phyloP scores from a whole-genome alignment of 2,329 filamentous ascomycete genomes.

The Amauroascus verrucosus region DNA sequence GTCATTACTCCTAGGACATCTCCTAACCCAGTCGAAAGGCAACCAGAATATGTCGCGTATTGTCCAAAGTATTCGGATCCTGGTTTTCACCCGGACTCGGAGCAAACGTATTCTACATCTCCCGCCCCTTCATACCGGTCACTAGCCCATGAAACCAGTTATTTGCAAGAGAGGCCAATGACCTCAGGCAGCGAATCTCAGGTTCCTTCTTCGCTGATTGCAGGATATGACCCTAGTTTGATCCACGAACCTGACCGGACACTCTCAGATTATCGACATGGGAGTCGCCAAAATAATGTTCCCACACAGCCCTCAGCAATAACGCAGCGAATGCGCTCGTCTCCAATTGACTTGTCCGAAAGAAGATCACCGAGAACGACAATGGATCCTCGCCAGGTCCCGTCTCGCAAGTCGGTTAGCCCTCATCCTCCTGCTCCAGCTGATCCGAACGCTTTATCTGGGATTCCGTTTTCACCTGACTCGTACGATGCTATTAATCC shows the following conservation, averaged over 20 bases:
- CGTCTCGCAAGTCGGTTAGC: slow-evolving; percentile 50
- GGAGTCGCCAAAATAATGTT: slow-evolving; percentile 21
- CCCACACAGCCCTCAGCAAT: slow-evolving; percentile 23
- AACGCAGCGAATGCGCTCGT: slow-evolving; percentile 24
- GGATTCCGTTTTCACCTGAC: slow-evolving; percentile 51
- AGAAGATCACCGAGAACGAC: slow-evolving; percentile 22
- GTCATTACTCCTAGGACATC: slow-evolving; percentile 17
- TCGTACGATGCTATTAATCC: slow-evolving; percentile 52
- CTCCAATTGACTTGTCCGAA: slow-evolving; percentile 23
- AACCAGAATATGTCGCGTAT: slow-evolving; percentile 16
- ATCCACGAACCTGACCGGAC: slow-evolving; percentile 22
- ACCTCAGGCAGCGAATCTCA: slow-evolving; percentile 22
- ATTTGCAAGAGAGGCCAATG: slow-evolving; percentile 21
- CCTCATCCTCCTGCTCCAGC: slow-evolving; percentile 39
- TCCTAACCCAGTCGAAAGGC: slow-evolving; percentile 6
- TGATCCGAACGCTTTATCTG: slow-evolving; percentile 33
- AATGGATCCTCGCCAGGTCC: slow-evolving; percentile 32
- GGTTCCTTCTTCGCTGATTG: slow-evolving; percentile 35
- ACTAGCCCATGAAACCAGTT: slow-evolving; percentile 16
- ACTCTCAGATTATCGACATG: slow-evolving; percentile 22
- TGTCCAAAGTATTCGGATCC: slow-evolving; percentile 13
- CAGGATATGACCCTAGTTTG: slow-evolving; percentile 31
- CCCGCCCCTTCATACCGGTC: slow-evolving; percentile 23
- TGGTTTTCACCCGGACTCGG: slow-evolving; percentile 11
- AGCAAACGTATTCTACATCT: slow-evolving; percentile 16